Evolutionary conservation across 2,329 filamentous ascomycete species (phyloP).

Genomic region (Podosphaera fusca): DNA sequence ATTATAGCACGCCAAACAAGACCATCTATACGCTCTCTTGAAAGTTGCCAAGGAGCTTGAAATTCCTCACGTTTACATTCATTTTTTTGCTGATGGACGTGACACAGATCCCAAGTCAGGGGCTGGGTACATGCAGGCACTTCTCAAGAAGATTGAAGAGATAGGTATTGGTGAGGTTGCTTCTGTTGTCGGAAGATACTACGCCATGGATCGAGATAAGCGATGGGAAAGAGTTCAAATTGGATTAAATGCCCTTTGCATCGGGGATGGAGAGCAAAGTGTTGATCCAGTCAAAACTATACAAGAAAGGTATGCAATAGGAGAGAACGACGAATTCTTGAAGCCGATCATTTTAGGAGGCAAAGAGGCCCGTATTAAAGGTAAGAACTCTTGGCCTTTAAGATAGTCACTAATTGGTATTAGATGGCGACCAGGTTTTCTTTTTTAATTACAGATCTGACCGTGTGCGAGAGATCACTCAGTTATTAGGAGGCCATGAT

Average conservation of each 20-base stretch:
- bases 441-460: constrained; percentile 99
- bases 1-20: constrained; percentile 67
- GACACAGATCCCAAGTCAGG: constrained; percentile 95
- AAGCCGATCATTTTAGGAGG: constrained; percentile 93
- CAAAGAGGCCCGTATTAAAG: constrained; percentile 64
- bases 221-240: constrained; percentile 89
- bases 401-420: constrained; percentile 4
- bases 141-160: constrained; percentile 61
- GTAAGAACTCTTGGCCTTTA: constrained; percentile 21
- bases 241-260: constrained; percentile 60
- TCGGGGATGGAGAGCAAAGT: constrained; percentile 69
- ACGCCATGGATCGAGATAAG: constrained; percentile 98
- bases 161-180: constrained; percentile 71
- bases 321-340: constrained; percentile 90
- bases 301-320: constrained; percentile 66
- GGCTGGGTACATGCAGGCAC: constrained; percentile 64
- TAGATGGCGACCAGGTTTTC: constrained; percentile 83
- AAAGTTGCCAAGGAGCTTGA: constrained; percentile 72
- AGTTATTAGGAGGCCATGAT: constrained; percentile 79
- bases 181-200: constrained; percentile 89
- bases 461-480: constrained; percentile 85
- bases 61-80: constrained; percentile 83
- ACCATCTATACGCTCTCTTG: constrained; percentile 70
- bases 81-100: constrained; percentile 96
- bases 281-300: constrained; percentile 70